phyloP scores from a whole-genome alignment of 257 asterid species.

The Primulina tabacum region DNA sequence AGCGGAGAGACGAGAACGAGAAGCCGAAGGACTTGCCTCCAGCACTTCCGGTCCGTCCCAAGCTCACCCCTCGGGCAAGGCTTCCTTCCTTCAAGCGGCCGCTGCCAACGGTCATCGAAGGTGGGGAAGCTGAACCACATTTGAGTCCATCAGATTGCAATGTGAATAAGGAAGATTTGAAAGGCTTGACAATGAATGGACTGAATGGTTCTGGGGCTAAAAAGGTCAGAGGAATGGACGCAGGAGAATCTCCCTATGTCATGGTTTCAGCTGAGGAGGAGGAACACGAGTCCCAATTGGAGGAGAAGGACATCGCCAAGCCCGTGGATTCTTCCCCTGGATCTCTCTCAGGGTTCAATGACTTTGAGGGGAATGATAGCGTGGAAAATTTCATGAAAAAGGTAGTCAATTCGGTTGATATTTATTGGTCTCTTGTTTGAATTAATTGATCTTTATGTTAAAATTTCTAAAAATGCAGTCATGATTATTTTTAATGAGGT shows the following conservation, averaged over 20 bases:
- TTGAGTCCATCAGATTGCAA: slow-evolving; percentile 23
- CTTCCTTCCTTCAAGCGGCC: slow-evolving; percentile 62
- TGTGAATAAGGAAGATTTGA: slow-evolving; percentile 29
- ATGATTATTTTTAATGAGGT: slow-evolving; percentile 7
- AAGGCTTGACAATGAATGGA: slow-evolving; percentile 28
- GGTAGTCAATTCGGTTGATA: slow-evolving; percentile 38
- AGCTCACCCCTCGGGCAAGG: slow-evolving; percentile 54
- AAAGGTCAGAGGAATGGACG: slow-evolving; percentile 41
- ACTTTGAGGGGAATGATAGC: slow-evolving; percentile 47
- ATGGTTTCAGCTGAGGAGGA: slow-evolving; percentile 29
- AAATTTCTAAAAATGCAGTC: not conserved
- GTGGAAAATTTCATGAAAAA: slow-evolving; percentile 55
- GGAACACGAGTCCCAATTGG: slow-evolving; percentile 28
- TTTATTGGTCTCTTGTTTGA: slow-evolving; percentile 11
- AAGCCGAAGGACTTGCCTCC: slow-evolving; percentile 71
- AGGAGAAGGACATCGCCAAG: slow-evolving; percentile 29
- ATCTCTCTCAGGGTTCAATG: slow-evolving; percentile 37
- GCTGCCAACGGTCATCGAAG: slow-evolving; percentile 37
- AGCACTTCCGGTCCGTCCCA: slow-evolving; percentile 78
- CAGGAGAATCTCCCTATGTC: slow-evolving; percentile 45
- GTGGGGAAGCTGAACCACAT: slow-evolving; percentile 26
- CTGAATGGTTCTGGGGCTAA: slow-evolving; percentile 39
- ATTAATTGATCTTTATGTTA: not conserved
- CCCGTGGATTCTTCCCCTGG: slow-evolving; percentile 26
- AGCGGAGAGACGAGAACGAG: slow-evolving; percentile 52